Conservation (phyloP, 2,329 filamentous ascomycete species). For the Lachnellula hyalina region DNA sequence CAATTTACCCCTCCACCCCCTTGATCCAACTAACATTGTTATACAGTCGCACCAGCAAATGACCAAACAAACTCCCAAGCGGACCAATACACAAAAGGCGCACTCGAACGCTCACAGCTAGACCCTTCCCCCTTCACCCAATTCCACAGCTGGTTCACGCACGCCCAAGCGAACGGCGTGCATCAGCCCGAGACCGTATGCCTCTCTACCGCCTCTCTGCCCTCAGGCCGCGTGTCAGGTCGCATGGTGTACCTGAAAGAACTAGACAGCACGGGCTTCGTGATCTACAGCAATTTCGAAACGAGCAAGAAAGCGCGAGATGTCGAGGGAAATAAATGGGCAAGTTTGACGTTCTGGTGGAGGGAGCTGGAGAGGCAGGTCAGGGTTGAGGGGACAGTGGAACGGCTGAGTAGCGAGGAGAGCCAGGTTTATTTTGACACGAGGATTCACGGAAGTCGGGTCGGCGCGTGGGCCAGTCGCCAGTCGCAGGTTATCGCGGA, state of each 20-base stretch:
- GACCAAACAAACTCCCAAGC: conserved; percentile 56
- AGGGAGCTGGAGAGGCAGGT: conserved; percentile 81
- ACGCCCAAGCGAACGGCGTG: conserved; percentile 54
- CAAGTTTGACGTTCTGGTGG: conserved; percentile 89
- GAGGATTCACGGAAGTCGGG: conserved; percentile 69
- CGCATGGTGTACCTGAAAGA: conserved; percentile 95
- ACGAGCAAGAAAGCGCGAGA: conserved; percentile 67
- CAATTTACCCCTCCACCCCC: neutral
- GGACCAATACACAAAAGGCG: conserved; percentile 67
- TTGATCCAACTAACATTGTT: neutral
- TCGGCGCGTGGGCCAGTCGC: conserved; percentile 90
- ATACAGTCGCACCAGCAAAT: conserved; percentile 58
- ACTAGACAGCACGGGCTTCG: conserved; percentile 75
- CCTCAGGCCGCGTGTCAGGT: conserved; percentile 76
- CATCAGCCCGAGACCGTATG: conserved; percentile 84
- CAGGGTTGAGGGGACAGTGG: conserved; percentile 72
- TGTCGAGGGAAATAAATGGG: conserved; percentile 67
- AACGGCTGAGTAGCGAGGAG: conserved; percentile 63
- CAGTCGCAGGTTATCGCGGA: conserved; percentile 76
- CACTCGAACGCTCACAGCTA: conserved; percentile 58
- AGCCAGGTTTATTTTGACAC: conserved; percentile 65
- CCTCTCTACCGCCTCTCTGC: conserved; percentile 77
- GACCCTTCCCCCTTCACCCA: conserved; percentile 65
- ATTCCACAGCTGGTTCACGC: conserved; percentile 85
- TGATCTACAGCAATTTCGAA: conserved; percentile 90